These are phyloP conservation scores for Monosporascus sp. DNA, from an alignment of 2,329 filamentous ascomycete species.

Conservation along the genomic window DNA sequence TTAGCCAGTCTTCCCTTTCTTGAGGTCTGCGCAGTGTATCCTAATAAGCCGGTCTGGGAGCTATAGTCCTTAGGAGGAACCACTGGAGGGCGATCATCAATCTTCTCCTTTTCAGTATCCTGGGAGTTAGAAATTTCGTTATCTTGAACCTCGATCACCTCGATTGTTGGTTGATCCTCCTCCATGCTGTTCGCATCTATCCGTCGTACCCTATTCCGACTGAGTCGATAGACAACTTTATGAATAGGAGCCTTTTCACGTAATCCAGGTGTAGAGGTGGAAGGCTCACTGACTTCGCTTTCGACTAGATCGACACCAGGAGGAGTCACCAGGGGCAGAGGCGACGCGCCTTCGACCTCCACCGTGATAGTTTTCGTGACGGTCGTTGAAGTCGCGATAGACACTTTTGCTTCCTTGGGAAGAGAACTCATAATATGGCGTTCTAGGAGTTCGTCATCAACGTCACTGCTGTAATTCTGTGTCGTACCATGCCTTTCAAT, in stretches of 20 bases:
- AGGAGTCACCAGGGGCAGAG: conserved; percentile 47
- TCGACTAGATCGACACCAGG: conserved; percentile 55
- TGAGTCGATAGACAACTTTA: conserved; percentile 55
- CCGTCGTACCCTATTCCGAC: conserved; percentile 43
- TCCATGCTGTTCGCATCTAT: conserved; percentile 31
- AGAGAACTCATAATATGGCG: conserved; percentile 48
- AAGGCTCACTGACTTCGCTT: conserved; percentile 28
- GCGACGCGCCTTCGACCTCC: conserved; percentile 50
- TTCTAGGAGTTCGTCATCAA: conserved; percentile 40
- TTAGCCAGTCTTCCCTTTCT: conserved; percentile 5
- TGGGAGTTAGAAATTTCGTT: not conserved
- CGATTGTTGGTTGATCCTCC: conserved; percentile 18
- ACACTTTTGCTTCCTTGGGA: conserved; percentile 51
- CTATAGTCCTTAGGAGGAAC: conserved; percentile 20
- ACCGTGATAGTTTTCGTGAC: conserved; percentile 61
- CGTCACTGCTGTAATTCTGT: conserved; percentile 21
- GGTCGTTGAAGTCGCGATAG: conserved; percentile 53
- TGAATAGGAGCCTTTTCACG: conserved; percentile 34
- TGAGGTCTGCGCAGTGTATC: not conserved
- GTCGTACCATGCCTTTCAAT: conserved; percentile 29
- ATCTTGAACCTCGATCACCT: conserved; percentile 18
- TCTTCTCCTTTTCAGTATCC: not conserved
- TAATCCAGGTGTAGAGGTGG: conserved; percentile 12
- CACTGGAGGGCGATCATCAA: conserved; percentile 13
- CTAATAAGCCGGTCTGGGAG: conserved; percentile 13